Evolutionary conservation across 2,329 filamentous ascomycete genomes (phyloP).

Genomic region (Neopestalotiopsis sp.): DNA sequence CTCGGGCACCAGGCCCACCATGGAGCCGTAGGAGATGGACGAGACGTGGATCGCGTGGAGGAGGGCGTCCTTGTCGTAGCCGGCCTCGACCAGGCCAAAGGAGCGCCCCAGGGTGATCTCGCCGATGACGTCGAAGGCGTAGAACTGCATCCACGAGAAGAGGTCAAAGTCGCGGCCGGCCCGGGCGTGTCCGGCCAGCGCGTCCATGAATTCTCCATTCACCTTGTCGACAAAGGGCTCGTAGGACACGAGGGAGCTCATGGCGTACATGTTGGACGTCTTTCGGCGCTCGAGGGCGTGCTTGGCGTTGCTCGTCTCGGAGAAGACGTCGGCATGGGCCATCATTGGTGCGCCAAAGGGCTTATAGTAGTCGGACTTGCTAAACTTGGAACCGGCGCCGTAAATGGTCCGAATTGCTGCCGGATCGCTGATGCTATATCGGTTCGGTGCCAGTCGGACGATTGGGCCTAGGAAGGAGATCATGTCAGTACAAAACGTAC

Average conservation of each 20-base stretch:
- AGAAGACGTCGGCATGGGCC: slow-evolving; percentile 29
- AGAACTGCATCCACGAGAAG: slow-evolving; percentile 24
- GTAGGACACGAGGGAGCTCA: slow-evolving; percentile 39
- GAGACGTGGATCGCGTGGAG: neutral
- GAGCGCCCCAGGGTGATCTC: slow-evolving; percentile 25
- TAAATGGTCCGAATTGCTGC: slow-evolving; percentile 47
- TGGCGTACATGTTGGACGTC: slow-evolving; percentile 35
- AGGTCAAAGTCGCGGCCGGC: slow-evolving; percentile 30
- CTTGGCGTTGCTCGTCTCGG: slow-evolving; percentile 30
- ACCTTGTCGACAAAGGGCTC: slow-evolving; percentile 41
- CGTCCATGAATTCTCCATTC: slow-evolving; percentile 30
- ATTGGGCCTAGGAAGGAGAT: slow-evolving; percentile 35
- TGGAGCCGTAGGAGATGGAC: slow-evolving; percentile 25
- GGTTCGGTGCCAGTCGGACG: slow-evolving; percentile 52
- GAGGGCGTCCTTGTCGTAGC: slow-evolving; percentile 25
- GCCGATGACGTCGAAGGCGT: slow-evolving; percentile 32
- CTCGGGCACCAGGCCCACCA: slow-evolving; percentile 28
- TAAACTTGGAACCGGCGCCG: slow-evolving; percentile 38
- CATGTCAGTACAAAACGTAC: neutral
- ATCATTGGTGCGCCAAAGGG: slow-evolving; percentile 26
- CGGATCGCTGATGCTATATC: slow-evolving; percentile 50
- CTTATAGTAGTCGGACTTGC: slow-evolving; percentile 39
- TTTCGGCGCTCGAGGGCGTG: slow-evolving; percentile 33
- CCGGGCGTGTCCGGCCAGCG: slow-evolving; percentile 31
- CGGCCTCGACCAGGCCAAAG: slow-evolving; percentile 31